Evolutionary conservation across 78 protist genomes (phyloP), one percentile per base, ranked within the genome.

Genomic region (Speleostelium caveatum): DNA sequence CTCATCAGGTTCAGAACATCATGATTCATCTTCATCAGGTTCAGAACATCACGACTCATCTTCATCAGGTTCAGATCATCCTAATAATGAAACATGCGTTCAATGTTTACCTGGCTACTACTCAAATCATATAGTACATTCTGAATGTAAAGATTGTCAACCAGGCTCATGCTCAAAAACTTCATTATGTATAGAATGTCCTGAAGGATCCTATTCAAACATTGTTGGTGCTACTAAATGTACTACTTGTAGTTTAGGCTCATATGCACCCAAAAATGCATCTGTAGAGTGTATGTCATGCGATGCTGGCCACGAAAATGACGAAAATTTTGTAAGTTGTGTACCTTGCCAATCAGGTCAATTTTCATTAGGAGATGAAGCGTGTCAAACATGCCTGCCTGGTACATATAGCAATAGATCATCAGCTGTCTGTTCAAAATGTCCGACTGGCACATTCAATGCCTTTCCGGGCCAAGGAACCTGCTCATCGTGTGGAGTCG

Each of bases 401-500:
- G 79, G 79, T n/a, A 14, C 1, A 0, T 73, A 73, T 28, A 35
- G 55, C 6, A 12, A 10, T 0, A 16, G 35, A 73, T 35, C 26
- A 7, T 53, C 42, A 2, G 17, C 45, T 0, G 30, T 53, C 30
- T 73, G 79, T 53, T 66, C 53, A 24, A 19, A 14, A 22, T 80
- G 89, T 39, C 35, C 35, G 28, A 1, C 61, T 24, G 89, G 89
- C 14, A 80, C 89, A 2, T 80, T 55, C 22, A 80, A 68, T 22
- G 6, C 59, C 16, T 36, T 38, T 8, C 32, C 36, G 10, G 77
- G 61, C 22, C 65, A 45, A 51, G 45, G 58, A 3, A 22, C 24
- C 6, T 80, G 89, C 62, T 30, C 49, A 28, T 75, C 65, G 0
- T 80, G 89, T 68, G 74, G 71, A 21, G 39, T 41, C 5, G 77